Conservation (phyloP, 495 filamentous ascomycete genomes). For the Aspergillus nanangensis region DNA sequence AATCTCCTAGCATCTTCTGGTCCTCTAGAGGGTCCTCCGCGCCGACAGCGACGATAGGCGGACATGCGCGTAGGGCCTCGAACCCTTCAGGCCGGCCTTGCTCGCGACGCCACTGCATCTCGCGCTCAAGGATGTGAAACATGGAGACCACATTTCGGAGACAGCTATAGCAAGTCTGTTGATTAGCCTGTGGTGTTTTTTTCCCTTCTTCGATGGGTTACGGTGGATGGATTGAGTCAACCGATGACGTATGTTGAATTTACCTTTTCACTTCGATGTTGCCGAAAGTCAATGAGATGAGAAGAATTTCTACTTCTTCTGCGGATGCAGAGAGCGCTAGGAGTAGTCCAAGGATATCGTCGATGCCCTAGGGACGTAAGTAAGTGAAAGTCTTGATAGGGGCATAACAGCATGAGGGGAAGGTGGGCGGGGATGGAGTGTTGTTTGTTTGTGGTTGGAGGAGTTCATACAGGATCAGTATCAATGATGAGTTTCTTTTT, state of each 20-base stretch:
- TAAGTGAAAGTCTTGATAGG: not conserved
- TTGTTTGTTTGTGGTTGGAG: not conserved
- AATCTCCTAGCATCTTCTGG: slow-evolving; percentile 77
- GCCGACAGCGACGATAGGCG: slow-evolving; percentile 82
- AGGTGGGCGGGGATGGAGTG: not conserved
- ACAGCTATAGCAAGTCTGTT: slow-evolving; percentile 50
- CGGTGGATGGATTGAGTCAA: too few species aligned
- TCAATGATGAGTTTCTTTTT: slow-evolving; percentile 81
- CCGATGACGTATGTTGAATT: slow-evolving; percentile 2
- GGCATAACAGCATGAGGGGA: not conserved
- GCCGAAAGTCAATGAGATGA: slow-evolving; percentile 89
- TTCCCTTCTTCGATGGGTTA: too few species aligned
- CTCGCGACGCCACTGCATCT: slow-evolving; percentile 75
- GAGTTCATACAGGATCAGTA: slow-evolving; percentile 69
- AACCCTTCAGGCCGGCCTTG: slow-evolving; percentile 65
- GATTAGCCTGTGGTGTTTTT: too few species aligned
- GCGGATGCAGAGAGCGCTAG: slow-evolving; percentile 78
- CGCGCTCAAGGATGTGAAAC: slow-evolving; percentile 89
- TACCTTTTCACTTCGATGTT: slow-evolving; percentile 82
- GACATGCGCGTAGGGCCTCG: slow-evolving; percentile 57
- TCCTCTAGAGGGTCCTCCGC: slow-evolving; percentile 81
- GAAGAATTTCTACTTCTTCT: slow-evolving; percentile 80
- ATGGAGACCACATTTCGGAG: slow-evolving; percentile 85
- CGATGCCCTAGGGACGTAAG: slow-evolving; percentile 62
- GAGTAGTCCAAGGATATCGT: slow-evolving; percentile 84